phyloP scores from a whole-genome alignment of 768 basidiomycete genomes.

The Podaxis carcinomalis region DNA sequence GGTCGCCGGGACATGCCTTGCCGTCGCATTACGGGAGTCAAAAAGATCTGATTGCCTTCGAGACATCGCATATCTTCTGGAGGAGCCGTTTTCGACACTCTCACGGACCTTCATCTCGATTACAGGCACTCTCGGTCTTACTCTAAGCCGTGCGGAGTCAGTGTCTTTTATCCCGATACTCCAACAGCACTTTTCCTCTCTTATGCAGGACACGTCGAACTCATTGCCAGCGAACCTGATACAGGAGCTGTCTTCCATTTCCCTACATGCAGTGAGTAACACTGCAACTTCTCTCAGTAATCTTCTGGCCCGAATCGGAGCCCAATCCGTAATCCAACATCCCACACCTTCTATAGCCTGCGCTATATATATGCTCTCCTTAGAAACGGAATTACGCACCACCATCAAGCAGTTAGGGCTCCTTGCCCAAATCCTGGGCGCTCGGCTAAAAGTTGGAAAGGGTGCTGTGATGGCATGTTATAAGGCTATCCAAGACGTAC shows the following conservation, averaged over 20 bases:
- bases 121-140: conserved; percentile 46
- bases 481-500: conserved; percentile 55
- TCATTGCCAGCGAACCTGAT: conserved; percentile 30
- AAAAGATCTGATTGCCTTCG: conserved; percentile 62
- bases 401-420: conserved; percentile 49
- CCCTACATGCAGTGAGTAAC: conserved; percentile 37
- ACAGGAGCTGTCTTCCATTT: conserved; percentile 34
- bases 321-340: conserved; percentile 29
- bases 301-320: conserved; percentile 33
- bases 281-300: conserved; percentile 44
- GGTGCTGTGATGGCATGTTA: conserved; percentile 66
- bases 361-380: conserved; percentile 62
- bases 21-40: conserved; percentile 68
- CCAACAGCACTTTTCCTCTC: conserved; percentile 44
- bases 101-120: conserved; percentile 54
- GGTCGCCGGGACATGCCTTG: conserved; percentile 63
- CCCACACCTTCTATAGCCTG: conserved; percentile 51
- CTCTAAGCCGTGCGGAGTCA: conserved; percentile 53
- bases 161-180: conserved; percentile 54
- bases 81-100: conserved; percentile 46
- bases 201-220: conserved; percentile 25
- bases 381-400: conserved; percentile 61
- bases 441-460: conserved; percentile 45
- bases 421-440: conserved; percentile 55
- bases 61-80: conserved; percentile 65